Conservation (phyloP, 257 asterid genomes). For the Nicotiana tomentosiformis region DNA sequence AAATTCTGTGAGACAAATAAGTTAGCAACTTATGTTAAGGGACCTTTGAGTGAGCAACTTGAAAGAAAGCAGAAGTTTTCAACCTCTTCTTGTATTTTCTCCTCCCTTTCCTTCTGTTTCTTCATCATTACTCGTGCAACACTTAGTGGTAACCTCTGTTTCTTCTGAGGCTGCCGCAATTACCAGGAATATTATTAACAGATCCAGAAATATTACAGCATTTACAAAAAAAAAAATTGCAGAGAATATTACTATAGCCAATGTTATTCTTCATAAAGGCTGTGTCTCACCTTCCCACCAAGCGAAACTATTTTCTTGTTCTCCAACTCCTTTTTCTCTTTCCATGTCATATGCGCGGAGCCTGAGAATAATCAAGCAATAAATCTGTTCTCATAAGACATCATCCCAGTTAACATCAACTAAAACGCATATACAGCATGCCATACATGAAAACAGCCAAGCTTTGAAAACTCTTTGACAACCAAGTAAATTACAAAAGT, state of each 20-base stretch:
- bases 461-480: too few relatives aligned
- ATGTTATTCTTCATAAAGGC: background rate
- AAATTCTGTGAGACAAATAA: constrained; percentile 35
- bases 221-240: background rate
- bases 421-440: background rate
- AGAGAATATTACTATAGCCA: background rate
- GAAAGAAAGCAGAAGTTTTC: background rate
- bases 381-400: background rate
- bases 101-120: constrained; percentile 81
- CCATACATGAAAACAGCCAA: background rate
- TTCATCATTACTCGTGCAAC: constrained; percentile 73
- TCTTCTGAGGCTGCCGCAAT: constrained; percentile 57
- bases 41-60: background rate
- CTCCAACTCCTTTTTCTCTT: constrained; percentile 65
- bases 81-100: constrained; percentile 63
- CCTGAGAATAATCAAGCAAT: constrained; percentile 24
- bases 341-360: constrained; percentile 70
- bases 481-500: background rate
- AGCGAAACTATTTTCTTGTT: constrained; percentile 59
- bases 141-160: constrained; percentile 81
- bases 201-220: background rate
- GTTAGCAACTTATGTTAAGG: constrained; percentile 5
- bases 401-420: background rate
- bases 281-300: constrained; percentile 65
- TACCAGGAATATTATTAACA: background rate